Evolutionary conservation across 2,329 filamentous ascomycete species (phyloP), one percentile per base, ranked within the genome.

Genomic region (Teratosphaeria nubilosa): DNA sequence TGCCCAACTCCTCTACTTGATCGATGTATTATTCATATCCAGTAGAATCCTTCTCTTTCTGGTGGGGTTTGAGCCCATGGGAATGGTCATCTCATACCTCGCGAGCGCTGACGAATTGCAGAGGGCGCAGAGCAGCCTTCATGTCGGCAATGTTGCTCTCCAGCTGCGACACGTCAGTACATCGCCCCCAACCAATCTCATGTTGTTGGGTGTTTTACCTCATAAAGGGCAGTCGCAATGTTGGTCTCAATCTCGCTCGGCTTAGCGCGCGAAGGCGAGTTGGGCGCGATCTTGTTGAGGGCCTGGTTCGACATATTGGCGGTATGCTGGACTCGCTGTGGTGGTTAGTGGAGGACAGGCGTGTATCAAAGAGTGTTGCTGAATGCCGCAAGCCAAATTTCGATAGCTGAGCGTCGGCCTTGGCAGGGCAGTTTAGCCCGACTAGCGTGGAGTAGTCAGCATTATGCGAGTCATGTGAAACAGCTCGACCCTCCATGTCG

Each of bases 91-190:
- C 91, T 91, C 41, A 48, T 88, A 99, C 94, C 92, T 99, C 94
- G 80, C 91, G 90, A 77, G 94, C 94, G 81, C 90, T 95, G 78
- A 95, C 90, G 80, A 99, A 91, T 86, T 99, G 94, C 80, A 99
- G 87, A 79, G 94, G 94, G 76, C 94, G 88, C 76, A 99, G 88
- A 72, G 91, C 88, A 75, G 85, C 85, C 88, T 92, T 95, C 81
- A 99, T 89, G 81, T 99, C 94, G 78, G 91, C 83, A 76, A 94
- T 96, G 87, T 96, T 96, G 83, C 86, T 91, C 90, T 99, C 94
- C 80, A 99, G 90, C 76, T 48, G n/a, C 6, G 20, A 48, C n/a
- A 20, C 9, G 41, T 48, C 41, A 48, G 41, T 20, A 16, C 2
- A 22, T 22, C 6, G 1, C n/a, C 7, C 41, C 4, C 6, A 22